Evolutionary conservation across 352 stramenopile species (phyloP).

Genomic region (Pythium volutum): DNA sequence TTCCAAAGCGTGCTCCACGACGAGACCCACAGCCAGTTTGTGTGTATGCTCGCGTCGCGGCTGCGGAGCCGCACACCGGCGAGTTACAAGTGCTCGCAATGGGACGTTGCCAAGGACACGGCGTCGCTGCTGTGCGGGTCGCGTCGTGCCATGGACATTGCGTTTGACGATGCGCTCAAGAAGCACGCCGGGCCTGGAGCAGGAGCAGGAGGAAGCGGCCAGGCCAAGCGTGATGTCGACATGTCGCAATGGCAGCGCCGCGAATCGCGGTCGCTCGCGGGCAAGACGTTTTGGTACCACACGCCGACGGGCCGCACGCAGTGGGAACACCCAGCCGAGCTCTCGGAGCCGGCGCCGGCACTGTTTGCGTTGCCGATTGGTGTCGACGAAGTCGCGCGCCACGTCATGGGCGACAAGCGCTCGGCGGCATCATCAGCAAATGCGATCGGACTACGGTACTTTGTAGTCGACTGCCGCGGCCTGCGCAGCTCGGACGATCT

Average conservation of each 20-base stretch:
- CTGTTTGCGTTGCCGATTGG: slow-evolving; percentile 68
- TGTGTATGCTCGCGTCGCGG: slow-evolving; percentile 58
- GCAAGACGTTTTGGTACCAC: slow-evolving; percentile 82
- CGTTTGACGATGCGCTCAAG: slow-evolving; percentile 37
- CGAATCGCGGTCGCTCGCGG: slow-evolving; percentile 64
- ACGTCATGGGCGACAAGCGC: slow-evolving; percentile 64
- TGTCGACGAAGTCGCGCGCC: slow-evolving; percentile 59
- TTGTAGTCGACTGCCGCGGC: slow-evolving; percentile 74
- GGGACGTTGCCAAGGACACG: slow-evolving; percentile 29
- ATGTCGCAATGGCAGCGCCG: slow-evolving; percentile 82
- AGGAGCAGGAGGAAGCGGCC: slow-evolving; percentile 3
- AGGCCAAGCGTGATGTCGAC: slow-evolving; percentile 44
- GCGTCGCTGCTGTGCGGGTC: slow-evolving; percentile 53
- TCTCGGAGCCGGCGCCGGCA: slow-evolving; percentile 48
- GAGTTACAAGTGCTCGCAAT: slow-evolving; percentile 59
- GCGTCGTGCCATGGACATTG: slow-evolving; percentile 52
- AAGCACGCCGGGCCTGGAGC: too few species aligned
- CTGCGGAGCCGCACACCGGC: slow-evolving; percentile 60
- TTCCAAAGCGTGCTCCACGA: slow-evolving; percentile 38
- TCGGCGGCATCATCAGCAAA: slow-evolving; percentile 16
- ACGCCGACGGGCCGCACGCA: slow-evolving; percentile 70
- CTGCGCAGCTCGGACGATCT: slow-evolving; percentile 74
- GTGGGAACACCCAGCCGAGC: slow-evolving; percentile 74
- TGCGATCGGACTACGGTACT: slow-evolving; percentile 43
- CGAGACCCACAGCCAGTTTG: slow-evolving; percentile 43